Conservation (phyloP, 306 rosid species). For the Vigna unguiculata region DNA sequence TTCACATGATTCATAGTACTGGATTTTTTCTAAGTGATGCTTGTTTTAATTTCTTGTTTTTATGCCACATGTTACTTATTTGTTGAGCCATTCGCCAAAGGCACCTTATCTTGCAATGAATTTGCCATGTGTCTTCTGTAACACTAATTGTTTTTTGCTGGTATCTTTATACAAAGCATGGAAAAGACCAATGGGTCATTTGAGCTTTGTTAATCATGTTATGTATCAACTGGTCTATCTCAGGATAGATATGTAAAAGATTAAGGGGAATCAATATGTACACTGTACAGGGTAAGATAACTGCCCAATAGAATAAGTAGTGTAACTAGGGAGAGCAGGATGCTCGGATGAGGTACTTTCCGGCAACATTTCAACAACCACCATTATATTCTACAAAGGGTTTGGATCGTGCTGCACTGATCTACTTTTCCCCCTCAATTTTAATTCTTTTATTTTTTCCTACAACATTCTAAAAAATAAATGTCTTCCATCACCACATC, state of each 20-base stretch:
- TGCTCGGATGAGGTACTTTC: background rate
- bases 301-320: background rate
- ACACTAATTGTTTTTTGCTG: background rate
- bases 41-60: background rate
- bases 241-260: background rate
- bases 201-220: background rate
- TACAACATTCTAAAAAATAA: no score
- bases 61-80: background rate
- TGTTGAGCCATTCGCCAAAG: background rate
- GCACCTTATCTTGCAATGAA: conserved; percentile 13
- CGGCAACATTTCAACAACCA: no score
- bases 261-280: background rate
- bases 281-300: background rate
- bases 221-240: background rate
- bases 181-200: conserved; percentile 6
- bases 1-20: background rate
- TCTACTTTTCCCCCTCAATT: no score
- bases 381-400: no score
- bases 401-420: no score
- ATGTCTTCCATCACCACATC: no score
- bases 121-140: conserved; percentile 1
- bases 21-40: background rate
- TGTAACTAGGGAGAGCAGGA: background rate
- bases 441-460: no score
- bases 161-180: background rate